Evolutionary conservation across 192 early-diverging fungal genomes (phyloP).

Genomic region (Backusella parvicylindrica): DNA sequence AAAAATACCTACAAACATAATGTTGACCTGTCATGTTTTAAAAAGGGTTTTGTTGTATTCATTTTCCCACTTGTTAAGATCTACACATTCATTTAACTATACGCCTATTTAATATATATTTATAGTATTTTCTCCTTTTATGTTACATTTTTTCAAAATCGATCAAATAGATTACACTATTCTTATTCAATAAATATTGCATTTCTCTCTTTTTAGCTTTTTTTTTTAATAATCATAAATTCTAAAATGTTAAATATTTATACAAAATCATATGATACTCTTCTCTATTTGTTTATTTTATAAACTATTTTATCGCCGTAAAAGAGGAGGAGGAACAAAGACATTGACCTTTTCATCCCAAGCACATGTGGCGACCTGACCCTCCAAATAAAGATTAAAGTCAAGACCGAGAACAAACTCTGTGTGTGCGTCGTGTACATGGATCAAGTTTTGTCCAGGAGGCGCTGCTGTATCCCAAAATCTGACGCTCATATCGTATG

Average conservation of each 20-base stretch:
- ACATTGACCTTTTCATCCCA: constrained; percentile 93
- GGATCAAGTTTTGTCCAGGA: constrained; percentile 39
- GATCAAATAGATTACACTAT: background rate
- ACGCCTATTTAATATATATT: no score
- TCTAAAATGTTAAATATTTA: background rate
- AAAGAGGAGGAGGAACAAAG: constrained; percentile 38
- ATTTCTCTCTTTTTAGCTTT: background rate
- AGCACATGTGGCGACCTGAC: constrained; percentile 87
- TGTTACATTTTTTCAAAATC: background rate
- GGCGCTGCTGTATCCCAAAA: constrained; percentile 79
- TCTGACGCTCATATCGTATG: constrained; percentile 96
- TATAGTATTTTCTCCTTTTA: background rate
- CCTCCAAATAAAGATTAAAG: constrained; percentile 84
- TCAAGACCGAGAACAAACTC: constrained; percentile 98
- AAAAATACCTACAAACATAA: background rate
- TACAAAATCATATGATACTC: background rate
- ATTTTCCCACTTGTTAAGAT: background rate
- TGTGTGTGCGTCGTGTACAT: constrained; percentile 81
- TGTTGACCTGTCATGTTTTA: background rate
- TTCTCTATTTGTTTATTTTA: background rate
- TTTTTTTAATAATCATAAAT: background rate
- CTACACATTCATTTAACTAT: background rate
- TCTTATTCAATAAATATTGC: background rate
- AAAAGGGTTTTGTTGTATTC: background rate
- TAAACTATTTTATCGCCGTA: constrained; percentile 21